These are phyloP conservation scores for Verticillium nubilum DNA, from an alignment of 2,329 filamentous ascomycete species.

Conservation along the genomic window DNA sequence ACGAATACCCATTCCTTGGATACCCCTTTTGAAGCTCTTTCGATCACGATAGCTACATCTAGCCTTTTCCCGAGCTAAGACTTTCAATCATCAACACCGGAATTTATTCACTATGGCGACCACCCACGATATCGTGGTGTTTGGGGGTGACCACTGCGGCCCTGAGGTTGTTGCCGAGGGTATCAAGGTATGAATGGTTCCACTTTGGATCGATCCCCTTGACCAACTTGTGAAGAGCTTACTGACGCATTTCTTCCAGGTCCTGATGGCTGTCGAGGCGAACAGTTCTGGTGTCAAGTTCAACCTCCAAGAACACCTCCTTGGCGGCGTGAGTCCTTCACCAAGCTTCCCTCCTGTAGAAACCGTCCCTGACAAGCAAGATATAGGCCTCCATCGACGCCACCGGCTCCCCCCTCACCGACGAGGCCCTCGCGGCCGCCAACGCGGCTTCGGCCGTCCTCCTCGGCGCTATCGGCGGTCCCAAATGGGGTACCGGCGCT, in stretches of 20 bases:
- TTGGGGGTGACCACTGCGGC: constrained; percentile 79
- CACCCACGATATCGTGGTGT: constrained; percentile 72
- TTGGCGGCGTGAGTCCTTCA: constrained; percentile 75
- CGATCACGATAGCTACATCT: constrained; percentile 1
- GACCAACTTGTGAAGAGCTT: not conserved
- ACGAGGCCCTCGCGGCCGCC: constrained; percentile 75
- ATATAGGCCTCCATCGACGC: constrained; percentile 80
- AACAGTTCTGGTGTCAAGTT: constrained; percentile 67
- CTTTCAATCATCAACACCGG: not conserved
- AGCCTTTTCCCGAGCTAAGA: not conserved
- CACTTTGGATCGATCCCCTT: not conserved
- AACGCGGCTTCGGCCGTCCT: constrained; percentile 85
- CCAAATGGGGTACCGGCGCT: constrained; percentile 85
- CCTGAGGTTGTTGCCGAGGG: constrained; percentile 84
- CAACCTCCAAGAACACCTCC: constrained; percentile 82
- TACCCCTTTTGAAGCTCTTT: not conserved
- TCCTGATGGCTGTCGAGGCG: constrained; percentile 74
- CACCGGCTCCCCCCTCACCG: constrained; percentile 71
- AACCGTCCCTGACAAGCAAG: not conserved
- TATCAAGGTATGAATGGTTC: constrained; percentile 61
- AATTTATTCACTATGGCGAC: constrained; percentile 52
- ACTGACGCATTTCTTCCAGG: constrained; percentile 36
- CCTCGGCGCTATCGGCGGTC: constrained; percentile 91
- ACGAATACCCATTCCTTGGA: not conserved
- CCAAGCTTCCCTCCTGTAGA: not conserved